A percentile compares a stretch with the other conserved stretches of the same genome.
phyloP scores from a whole-genome alignment of 1,284 basidiomycete species.

The Melampsora occidentalis region DNA sequence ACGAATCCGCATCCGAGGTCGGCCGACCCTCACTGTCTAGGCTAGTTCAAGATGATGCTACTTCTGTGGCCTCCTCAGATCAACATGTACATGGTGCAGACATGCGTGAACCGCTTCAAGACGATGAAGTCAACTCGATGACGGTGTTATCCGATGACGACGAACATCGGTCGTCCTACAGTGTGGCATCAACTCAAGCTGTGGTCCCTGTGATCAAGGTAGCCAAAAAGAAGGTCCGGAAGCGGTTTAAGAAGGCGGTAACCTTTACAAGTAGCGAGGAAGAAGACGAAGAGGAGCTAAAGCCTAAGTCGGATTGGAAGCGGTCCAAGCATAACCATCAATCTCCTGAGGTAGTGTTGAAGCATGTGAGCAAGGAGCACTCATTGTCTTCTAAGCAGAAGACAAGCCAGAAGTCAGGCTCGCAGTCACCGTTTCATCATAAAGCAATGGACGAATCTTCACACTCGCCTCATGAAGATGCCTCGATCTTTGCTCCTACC shows the following conservation, averaged over 20 bases:
- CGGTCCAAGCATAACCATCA: conserved; percentile 44
- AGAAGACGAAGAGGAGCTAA: conserved; percentile 51
- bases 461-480: conserved; percentile 5
- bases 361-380: conserved; percentile 29
- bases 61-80: conserved; percentile 28
- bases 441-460: background rate
- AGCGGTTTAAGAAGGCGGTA: conserved; percentile 43
- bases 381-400: background rate
- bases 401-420: background rate
- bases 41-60: conserved; percentile 25
- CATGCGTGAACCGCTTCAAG: background rate
- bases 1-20: background rate
- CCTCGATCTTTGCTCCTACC: background rate
- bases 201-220: background rate
- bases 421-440: background rate
- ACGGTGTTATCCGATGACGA: conserved; percentile 6
- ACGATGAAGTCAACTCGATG: background rate
- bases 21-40: conserved; percentile 1
- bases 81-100: background rate
- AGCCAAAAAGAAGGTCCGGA: conserved; percentile 6
- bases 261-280: conserved; percentile 52
- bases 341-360: conserved; percentile 51
- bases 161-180: background rate
- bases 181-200: background rate
- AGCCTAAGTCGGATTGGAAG: conserved; percentile 48